These are phyloP conservation scores for Pugionium dolabratum DNA, from an alignment of 345 rosid species.

Conservation along the genomic window DNA sequence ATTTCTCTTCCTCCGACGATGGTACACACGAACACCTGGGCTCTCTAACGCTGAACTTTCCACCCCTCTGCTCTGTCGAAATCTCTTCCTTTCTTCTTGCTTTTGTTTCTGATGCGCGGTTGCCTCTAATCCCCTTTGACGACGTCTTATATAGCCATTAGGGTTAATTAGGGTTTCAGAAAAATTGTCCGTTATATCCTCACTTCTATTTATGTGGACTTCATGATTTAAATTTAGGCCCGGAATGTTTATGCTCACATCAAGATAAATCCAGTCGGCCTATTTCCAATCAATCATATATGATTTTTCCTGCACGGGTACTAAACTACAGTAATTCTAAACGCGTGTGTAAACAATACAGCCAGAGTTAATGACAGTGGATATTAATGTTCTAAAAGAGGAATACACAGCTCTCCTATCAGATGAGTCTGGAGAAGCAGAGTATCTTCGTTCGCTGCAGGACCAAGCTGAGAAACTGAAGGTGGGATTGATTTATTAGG, in stretches of 20 bases:
- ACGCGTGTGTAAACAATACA: conserved; percentile 35
- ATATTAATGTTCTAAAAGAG: conserved; percentile 51
- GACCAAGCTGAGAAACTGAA: conserved; percentile 55
- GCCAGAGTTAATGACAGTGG: conserved; percentile 63
- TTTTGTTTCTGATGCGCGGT: no score
- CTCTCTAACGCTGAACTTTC: no score
- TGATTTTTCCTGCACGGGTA: background rate
- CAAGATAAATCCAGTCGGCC: background rate
- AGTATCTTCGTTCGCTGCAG: conserved; percentile 54
- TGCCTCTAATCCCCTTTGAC: no score
- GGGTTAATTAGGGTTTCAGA: no score
- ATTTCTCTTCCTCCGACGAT: no score
- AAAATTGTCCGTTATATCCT: no score
- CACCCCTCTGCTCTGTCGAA: no score
- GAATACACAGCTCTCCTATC: conserved; percentile 53
- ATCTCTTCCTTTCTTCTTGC: no score
- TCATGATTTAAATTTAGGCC: no score
- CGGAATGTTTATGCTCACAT: conserved; percentile 2
- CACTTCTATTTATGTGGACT: no score
- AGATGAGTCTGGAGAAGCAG: conserved; percentile 60
- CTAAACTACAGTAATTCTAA: background rate
- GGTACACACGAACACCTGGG: no score
- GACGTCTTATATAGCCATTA: no score
- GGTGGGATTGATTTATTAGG: conserved; percentile 39
- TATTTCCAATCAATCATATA: background rate